Evolutionary conservation across 139 green algal species (phyloP), one percentile per base, ranked within the genome.

Genomic region (Chlamydomonas sp.): DNA sequence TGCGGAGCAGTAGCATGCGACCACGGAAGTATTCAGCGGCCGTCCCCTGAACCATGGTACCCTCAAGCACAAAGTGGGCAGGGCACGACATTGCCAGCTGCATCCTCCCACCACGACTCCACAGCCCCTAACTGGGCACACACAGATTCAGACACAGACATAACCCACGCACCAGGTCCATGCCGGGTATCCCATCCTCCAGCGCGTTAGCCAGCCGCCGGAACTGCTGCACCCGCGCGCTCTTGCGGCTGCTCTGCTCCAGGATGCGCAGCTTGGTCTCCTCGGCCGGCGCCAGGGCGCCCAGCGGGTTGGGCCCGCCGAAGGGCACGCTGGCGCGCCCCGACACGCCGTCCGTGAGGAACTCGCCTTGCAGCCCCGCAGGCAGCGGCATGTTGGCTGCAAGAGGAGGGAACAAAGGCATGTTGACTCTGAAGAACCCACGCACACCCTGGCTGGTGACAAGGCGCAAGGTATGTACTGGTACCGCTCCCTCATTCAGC

Each of bases 191-290:
- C 20, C 16, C 62, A 6, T 73, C 78, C 62, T 73, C 78, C 0
- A 62, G 20, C 3, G 63, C 62, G 9, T 14, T 7, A 18, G 66
- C 73, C 63, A 88, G 83, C 2, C 74, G 73, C 18, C 67, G 18
- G 64, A 89, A 79, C 80, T 91, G 84, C 89, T 80, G 69, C 88
- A 93, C 74, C 1, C 90, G 85, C 58, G 80, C 80, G 59, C 85
- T 90, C 85, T 91, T 91, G 71, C 62, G 71, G 63, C 89, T 72
- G 78, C 75, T 89, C 9, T 64, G 58, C 82, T 90, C 85, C 84
- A 93, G 64, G 81, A 93, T 93, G 49, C 73, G 84, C 64, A 89
- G 63, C 76, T 91, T 91, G 59, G 85, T 64, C 18, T 89, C 89
- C 63, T 91, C 78, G 16, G 62, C 85, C 1, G 78, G 68, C 58